These are phyloP conservation scores for Porphyrellus sp. DNA, from an alignment of 1,284 basidiomycete genomes.

Conservation along the genomic window DNA sequence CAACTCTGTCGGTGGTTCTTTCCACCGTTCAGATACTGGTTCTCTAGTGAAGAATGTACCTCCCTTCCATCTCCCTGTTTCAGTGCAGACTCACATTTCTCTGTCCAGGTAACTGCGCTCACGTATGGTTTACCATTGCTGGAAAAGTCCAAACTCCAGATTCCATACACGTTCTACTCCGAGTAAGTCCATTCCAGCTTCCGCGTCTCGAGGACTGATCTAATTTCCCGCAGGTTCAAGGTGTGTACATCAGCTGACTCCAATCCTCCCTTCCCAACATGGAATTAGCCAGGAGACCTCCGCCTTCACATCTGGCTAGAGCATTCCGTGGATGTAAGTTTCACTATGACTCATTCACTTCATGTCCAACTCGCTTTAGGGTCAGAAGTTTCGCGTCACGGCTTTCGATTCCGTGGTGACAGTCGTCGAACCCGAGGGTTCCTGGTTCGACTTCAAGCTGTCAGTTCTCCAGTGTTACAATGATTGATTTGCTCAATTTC, in stretches of 20 bases:
- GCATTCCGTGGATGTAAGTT: conserved; percentile 59
- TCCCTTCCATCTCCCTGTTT: conserved; percentile 15
- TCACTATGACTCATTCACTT: conserved; percentile 3
- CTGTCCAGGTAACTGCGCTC: conserved; percentile 55
- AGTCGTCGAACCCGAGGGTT: conserved; percentile 77
- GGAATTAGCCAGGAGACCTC: conserved; percentile 67
- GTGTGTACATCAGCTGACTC: conserved; percentile 33
- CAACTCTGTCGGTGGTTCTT: conserved; percentile 65
- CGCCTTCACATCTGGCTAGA: conserved; percentile 80
- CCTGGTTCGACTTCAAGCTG: conserved; percentile 81
- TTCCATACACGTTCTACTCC: conserved; percentile 79
- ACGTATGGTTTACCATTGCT: conserved; percentile 61
- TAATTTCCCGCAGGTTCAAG: conserved; percentile 53
- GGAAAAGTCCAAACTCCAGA: conserved; percentile 61
- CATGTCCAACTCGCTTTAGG: conserved; percentile 35
- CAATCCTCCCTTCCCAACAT: conserved; percentile 1
- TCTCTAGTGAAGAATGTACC: conserved; percentile 73
- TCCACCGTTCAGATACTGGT: conserved; percentile 66
- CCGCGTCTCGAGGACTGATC: conserved; percentile 14
- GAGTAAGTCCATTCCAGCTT: conserved; percentile 57
- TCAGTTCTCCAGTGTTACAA: conserved; percentile 38
- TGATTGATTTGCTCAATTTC: conserved; percentile 3
- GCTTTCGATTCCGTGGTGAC: conserved; percentile 81
- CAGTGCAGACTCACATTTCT: conserved; percentile 1
- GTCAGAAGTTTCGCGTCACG: conserved; percentile 55